Evolutionary conservation across 306 rosid species (phyloP).

Genomic region (Lathyrus oleraceus): DNA sequence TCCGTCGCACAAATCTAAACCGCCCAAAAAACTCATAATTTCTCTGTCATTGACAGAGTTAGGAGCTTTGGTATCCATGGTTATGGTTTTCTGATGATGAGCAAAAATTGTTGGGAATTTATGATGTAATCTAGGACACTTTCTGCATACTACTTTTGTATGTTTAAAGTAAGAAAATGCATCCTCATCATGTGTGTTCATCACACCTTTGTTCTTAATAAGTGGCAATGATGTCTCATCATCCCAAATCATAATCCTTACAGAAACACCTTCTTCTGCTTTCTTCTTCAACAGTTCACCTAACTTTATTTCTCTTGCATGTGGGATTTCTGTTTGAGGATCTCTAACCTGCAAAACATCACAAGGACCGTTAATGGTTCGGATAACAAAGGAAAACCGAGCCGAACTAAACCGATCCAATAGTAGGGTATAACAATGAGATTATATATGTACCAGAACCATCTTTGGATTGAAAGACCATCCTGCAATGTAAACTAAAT

Average conservation of each 20-base stretch:
- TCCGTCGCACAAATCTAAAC: slow-evolving; percentile 85
- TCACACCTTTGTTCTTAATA: slow-evolving; percentile 77
- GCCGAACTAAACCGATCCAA: not conserved
- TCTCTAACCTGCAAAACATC: slow-evolving; percentile 70
- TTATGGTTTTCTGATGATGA: slow-evolving; percentile 88
- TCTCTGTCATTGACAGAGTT: slow-evolving; percentile 54
- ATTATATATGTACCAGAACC: slow-evolving; percentile 63
- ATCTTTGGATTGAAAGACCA: slow-evolving; percentile 91
- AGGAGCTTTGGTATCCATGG: slow-evolving; percentile 55
- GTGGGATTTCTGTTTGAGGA: slow-evolving; percentile 67
- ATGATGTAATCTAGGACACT: slow-evolving; percentile 70
- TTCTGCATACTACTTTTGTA: slow-evolving; percentile 77
- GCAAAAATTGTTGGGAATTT: slow-evolving; percentile 75
- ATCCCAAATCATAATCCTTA: slow-evolving; percentile 89
- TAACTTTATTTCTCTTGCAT: slow-evolving; percentile 75
- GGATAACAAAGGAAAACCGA: not conserved
- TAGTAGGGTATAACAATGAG: not conserved
- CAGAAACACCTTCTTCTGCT: slow-evolving; percentile 94
- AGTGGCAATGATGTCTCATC: slow-evolving; percentile 86
- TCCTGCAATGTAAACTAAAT: slow-evolving; percentile 84
- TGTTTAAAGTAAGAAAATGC: slow-evolving; percentile 67
- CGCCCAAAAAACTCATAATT: slow-evolving; percentile 83
- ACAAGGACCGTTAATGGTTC: not conserved
- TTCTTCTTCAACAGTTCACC: slow-evolving; percentile 82
- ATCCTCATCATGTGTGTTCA: slow-evolving; percentile 87